A percentile compares a stretch with the other conserved stretches of the same genome.
phyloP scores from a whole-genome alignment of 2,329 filamentous ascomycete genomes.

The Fusarium agapanthi region DNA sequence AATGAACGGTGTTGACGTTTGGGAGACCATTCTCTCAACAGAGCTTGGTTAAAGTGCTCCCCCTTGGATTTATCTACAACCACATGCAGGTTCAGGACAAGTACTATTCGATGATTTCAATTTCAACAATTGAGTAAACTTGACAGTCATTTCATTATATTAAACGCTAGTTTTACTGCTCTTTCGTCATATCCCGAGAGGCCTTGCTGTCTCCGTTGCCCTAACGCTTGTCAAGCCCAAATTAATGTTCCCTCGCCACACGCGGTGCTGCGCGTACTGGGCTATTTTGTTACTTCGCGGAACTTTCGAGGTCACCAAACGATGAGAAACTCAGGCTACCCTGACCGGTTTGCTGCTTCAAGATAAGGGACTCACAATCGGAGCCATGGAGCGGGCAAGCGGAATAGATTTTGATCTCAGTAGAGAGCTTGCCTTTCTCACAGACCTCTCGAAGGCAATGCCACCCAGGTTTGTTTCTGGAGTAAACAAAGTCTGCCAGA shows the following conservation, averaged over 20 bases:
- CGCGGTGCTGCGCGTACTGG: background rate
- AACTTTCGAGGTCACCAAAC: background rate
- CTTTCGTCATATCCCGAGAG: background rate
- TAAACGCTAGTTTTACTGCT: background rate
- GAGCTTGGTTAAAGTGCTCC: no score
- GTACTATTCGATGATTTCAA: no score
- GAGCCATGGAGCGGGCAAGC: background rate
- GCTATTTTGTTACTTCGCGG: background rate
- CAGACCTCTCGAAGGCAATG: background rate
- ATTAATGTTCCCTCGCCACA: background rate
- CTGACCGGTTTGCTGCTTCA: accelerated
- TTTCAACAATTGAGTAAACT: no score
- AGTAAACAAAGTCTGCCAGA: background rate
- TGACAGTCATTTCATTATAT: no score
- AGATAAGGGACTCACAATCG: background rate
- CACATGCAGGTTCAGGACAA: no score
- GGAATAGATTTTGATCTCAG: accelerated
- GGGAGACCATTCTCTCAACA: no score
- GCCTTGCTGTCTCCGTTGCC: background rate
- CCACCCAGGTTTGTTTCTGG: background rate
- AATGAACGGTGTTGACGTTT: no score
- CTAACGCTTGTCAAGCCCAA: no score
- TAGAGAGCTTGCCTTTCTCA: background rate
- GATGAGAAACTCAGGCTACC: background rate
- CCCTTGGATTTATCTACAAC: no score